Percentiles rank a stretch among this genome's conserved stretches.
These are phyloP conservation scores for Penicillium sp. DNA, from an alignment of 2,329 filamentous ascomycete species.

Conservation along the genomic window DNA sequence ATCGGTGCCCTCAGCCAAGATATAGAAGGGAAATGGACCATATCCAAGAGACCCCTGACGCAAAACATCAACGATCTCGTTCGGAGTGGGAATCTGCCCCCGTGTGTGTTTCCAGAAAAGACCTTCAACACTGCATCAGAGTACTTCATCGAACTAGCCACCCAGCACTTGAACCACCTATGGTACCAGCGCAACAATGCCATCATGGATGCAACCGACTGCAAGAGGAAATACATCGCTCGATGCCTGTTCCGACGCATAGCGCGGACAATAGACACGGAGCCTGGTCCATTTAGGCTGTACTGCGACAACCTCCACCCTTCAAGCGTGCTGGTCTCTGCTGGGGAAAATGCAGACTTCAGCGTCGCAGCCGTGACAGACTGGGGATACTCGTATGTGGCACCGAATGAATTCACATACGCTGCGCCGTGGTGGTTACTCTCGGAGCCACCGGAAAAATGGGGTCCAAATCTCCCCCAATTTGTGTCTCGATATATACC, in stretches of 20 bases:
- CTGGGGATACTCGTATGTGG: slow-evolving; percentile 6
- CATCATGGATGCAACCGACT: neutral
- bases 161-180: neutral
- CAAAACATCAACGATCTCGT: too few species aligned
- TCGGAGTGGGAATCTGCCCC: too few species aligned
- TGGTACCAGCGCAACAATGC: neutral
- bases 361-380: neutral
- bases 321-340: neutral
- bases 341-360: neutral
- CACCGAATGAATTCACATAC: slow-evolving; percentile 8
- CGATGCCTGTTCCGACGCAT: too few species aligned
- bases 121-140: too few species aligned
- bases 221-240: too few species aligned
- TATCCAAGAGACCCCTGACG: neutral
- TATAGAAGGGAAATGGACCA: neutral
- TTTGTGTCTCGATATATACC: neutral
- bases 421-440: slow-evolving; percentile 8
- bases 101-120: too few species aligned
- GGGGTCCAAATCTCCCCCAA: neutral
- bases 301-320: too few species aligned
- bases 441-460: neutral
- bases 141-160: too few species aligned
- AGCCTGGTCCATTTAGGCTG: too few species aligned
- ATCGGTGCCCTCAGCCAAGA: neutral
- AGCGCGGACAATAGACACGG: too few species aligned